Evolutionary conservation across 192 early-diverging fungal species (phyloP), one percentile per base, ranked within the genome.

Genomic region (Umbelopsis vinacea): DNA sequence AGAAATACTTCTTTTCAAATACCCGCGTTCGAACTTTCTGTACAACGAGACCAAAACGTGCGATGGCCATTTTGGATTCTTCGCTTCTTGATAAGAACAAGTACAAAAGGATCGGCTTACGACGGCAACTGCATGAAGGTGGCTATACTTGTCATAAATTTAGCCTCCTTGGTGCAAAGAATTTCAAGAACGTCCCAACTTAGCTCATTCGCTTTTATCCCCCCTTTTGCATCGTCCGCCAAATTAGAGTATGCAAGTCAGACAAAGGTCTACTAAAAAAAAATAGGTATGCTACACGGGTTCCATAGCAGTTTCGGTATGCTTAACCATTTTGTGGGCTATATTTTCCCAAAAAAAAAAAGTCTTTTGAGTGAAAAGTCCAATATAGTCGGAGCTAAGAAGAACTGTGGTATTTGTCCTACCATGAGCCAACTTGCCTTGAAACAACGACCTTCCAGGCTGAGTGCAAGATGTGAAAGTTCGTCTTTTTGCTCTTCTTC

Each of bases 391-490:
- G 57, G 57, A 63, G 57, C 57, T 37, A 15, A 1, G 38, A 63
- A 4, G 6, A 43, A 63, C 26, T 63, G 57, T 63, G 57, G 57
- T 63, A 37, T 63, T 63, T 63, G 57, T 63, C 57, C 57, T n/a
- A 63, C 57, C 57, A 63, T 63, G 57, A 63, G 57, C 57, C 57
- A 37, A 35, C 57, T 63, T 63, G 40, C 57, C 57, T 63, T 63
- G 57, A 63, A 63, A 63, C 57, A 29, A 63, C 40, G 40, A 43
- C 40, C 40, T 17, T 29, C 26, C 57, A 63, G 57, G 14, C 57
- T 37, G 33, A 12, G 40, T 43, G 40, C 2, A 12, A 57, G 26
- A 9, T 35, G 57, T 63, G 26, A 12, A 14, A 29, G 11, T 37
- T n/a, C 26, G 37, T 4, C 33, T n/a, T 37, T 63, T 63, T 33